Conservation (phyloP, 768 basidiomycete genomes). For the Podaxis rugospora region DNA sequence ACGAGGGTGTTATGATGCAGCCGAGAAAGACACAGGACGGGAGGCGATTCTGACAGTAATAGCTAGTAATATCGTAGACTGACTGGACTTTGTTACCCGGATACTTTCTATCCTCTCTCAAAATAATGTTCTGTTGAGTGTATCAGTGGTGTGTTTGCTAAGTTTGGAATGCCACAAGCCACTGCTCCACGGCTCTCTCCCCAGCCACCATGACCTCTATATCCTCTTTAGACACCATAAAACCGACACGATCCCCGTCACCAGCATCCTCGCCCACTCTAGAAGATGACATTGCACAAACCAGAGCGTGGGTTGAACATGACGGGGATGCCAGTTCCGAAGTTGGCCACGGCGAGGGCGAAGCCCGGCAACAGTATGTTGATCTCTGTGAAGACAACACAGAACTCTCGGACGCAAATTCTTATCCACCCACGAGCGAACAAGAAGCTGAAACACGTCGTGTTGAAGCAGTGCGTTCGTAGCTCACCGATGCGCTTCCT, state of each 20-base stretch:
- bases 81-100: background rate
- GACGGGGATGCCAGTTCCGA: conserved; percentile 11
- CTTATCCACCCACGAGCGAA: conserved; percentile 67
- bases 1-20: conserved; percentile 39
- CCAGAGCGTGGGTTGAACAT: conserved; percentile 18
- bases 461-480: conserved; percentile 59
- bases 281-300: conserved; percentile 41
- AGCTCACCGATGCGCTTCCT: background rate
- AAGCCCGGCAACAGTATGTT: conserved; percentile 17
- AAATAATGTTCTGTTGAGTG: background rate
- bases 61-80: conserved; percentile 10
- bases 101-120: background rate
- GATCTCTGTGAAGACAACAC: conserved; percentile 16
- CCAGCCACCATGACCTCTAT: conserved; percentile 9
- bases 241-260: conserved; percentile 29
- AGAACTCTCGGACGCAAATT: conserved; percentile 14
- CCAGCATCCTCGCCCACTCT: conserved; percentile 29
- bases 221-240: conserved; percentile 12
- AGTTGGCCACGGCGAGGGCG: conserved; percentile 21
- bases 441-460: conserved; percentile 64
- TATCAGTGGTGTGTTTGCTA: background rate
- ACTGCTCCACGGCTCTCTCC: conserved; percentile 1
- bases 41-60: conserved; percentile 28
- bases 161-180: conserved; percentile 4
- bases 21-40: conserved; percentile 27